Percentiles rank a stretch among this genome's conserved stretches.
phyloP scores from a whole-genome alignment of 495 filamentous ascomycete genomes.

The Ramalina intermedia region DNA sequence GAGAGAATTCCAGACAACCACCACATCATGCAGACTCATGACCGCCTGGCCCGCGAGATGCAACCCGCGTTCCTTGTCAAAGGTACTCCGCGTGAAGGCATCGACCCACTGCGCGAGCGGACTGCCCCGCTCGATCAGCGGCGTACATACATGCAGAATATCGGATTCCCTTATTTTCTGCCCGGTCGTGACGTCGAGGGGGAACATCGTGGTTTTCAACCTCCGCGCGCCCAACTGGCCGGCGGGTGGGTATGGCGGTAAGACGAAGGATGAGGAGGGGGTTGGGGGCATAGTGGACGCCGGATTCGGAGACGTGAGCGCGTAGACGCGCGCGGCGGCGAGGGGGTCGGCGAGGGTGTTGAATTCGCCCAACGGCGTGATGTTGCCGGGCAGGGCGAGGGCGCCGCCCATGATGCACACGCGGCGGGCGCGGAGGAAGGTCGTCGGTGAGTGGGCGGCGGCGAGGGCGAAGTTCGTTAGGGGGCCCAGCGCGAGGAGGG shows the following conservation, averaged over 20 bases:
- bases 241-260: slow-evolving; percentile 52
- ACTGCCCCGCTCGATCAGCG: slow-evolving; percentile 38
- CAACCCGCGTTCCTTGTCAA: slow-evolving; percentile 45
- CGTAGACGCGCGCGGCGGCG: slow-evolving; percentile 77
- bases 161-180: slow-evolving; percentile 50
- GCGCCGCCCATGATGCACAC: slow-evolving; percentile 95
- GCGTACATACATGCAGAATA: slow-evolving; percentile 41
- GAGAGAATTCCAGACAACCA: slow-evolving; percentile 77
- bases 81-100: slow-evolving; percentile 64
- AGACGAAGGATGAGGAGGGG: slow-evolving; percentile 14
- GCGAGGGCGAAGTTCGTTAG: slow-evolving; percentile 84
- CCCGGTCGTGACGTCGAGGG: slow-evolving; percentile 73
- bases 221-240: slow-evolving; percentile 33
- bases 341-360: slow-evolving; percentile 71
- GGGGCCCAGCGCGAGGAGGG: slow-evolving; percentile 77
- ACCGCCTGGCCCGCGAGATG: slow-evolving; percentile 13
- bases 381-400: slow-evolving; percentile 66
- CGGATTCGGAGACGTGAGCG: slow-evolving; percentile 71
- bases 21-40: slow-evolving; percentile 68
- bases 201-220: slow-evolving; percentile 68
- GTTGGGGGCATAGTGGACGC: slow-evolving; percentile 54
- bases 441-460: slow-evolving; percentile 67
- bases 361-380: slow-evolving; percentile 68
- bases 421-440: slow-evolving; percentile 78
- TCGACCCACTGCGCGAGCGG: slow-evolving; percentile 74